Evolutionary conservation across 1,284 basidiomycete species (phyloP), one percentile per base, ranked within the genome.

Genomic region (Neotropicomus parvogracilis): DNA sequence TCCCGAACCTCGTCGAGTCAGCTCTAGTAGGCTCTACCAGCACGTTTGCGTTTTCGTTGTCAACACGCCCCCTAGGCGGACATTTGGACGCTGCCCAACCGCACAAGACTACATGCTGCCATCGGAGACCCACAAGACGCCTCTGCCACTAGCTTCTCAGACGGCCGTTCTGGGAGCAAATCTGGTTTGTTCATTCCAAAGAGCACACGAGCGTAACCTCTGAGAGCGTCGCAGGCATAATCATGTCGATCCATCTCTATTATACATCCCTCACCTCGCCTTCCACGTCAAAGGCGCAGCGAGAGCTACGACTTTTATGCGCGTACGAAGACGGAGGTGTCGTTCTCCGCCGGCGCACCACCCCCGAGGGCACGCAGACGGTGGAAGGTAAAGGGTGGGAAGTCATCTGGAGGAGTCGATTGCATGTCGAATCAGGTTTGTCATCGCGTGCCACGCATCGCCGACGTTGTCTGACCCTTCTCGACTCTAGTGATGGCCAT

Each of bases 1-100:
- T 95, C 10, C 92, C 92, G 0, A 93, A 94, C 62, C 74, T 95
- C 8, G 76, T 92, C 16, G 91, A 97, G 56, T 94, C 92, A 7
- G 82, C 88, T 31, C 74, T 86, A 46, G 91, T 91, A 63, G 50
- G 80, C 65, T 13, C 41, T 20, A 12, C 42, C 16, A 20, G 12
- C 12, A 53, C 39, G 7, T 35, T 40, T 17, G 2, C 44, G 21
- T 19, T 40, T 20, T 32, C 50, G 36, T 43, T 34, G 13, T 40
- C 9, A 50, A 38, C 45, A 4, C 26, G 6, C 31, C 17, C 16
- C 33, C 32, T 50, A 91, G 88, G 85, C 83, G 19, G 92, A 95
- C 60, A 69, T 95, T 14, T 92, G 91, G 83, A 66, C 74, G 11
- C 62, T 95, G 11, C 85, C 87, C 0, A 72, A 75, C 0, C 65